These are phyloP conservation scores for Phylloporus sp. DNA, from an alignment of 768 basidiomycete species.

Conservation along the genomic window DNA sequence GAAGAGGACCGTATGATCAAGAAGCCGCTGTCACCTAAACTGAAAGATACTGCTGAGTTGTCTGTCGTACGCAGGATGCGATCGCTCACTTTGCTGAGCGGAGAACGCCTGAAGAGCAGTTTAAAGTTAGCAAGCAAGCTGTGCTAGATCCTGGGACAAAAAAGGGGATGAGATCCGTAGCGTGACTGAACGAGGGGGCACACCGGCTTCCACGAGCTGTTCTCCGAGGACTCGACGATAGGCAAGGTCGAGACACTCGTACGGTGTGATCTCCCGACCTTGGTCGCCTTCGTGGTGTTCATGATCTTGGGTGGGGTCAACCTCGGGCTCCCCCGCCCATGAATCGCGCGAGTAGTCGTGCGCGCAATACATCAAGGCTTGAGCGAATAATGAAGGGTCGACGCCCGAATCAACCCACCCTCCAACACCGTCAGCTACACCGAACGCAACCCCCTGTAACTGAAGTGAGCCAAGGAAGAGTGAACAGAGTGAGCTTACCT, in stretches of 20 bases:
- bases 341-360: slow-evolving; percentile 65
- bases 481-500: slow-evolving; percentile 32
- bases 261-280: slow-evolving; percentile 65
- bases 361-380: slow-evolving; percentile 86
- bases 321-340: slow-evolving; percentile 82
- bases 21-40: slow-evolving; percentile 78
- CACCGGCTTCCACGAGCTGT: slow-evolving; percentile 50
- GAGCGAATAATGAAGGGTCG: slow-evolving; percentile 87
- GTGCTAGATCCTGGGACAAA: slow-evolving; percentile 68
- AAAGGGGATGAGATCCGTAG: neutral
- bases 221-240: slow-evolving; percentile 69
- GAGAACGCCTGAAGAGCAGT: slow-evolving; percentile 67
- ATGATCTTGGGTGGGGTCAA: slow-evolving; percentile 70
- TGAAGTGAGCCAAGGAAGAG: slow-evolving; percentile 23
- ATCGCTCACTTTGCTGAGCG: slow-evolving; percentile 69
- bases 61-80: neutral
- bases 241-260: slow-evolving; percentile 67
- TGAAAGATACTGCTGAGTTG: slow-evolving; percentile 25
- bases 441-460: slow-evolving; percentile 68
- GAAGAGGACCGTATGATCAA: slow-evolving; percentile 64
- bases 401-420: slow-evolving; percentile 84
- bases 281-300: slow-evolving; percentile 59
- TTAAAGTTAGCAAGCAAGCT: slow-evolving; percentile 69
- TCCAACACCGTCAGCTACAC: slow-evolving; percentile 90
- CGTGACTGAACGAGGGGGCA: slow-evolving; percentile 15